phyloP scores from a whole-genome alignment of 805 yeast species.

The Starmerella floricola region DNA sequence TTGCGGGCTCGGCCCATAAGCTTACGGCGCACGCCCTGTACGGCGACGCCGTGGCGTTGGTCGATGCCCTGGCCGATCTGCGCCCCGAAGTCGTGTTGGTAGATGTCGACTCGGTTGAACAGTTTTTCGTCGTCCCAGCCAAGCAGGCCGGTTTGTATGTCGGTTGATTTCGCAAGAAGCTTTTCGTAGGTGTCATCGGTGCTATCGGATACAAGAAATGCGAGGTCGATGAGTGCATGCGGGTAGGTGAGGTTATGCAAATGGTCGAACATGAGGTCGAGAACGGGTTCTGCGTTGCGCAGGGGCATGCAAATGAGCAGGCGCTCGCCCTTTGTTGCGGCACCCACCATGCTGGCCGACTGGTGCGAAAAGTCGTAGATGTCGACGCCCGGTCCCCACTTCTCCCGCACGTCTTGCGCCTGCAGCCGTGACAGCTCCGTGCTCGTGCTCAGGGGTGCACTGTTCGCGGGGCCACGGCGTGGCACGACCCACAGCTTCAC shows the following conservation, averaged over 20 bases:
- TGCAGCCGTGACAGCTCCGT: not conserved
- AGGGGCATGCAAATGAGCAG: conserved; percentile 77
- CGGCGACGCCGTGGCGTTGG: conserved; percentile 90
- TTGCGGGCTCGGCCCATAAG: conserved; percentile 93
- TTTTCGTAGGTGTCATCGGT: conserved; percentile 53
- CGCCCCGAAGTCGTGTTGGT: conserved; percentile 88
- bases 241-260: conserved; percentile 62
- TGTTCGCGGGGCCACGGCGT: not conserved
- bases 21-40: conserved; percentile 90
- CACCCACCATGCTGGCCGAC: conserved; percentile 9
- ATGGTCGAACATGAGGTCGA: conserved; percentile 77
- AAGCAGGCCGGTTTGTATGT: conserved; percentile 42
- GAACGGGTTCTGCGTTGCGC: conserved; percentile 78
- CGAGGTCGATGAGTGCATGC: conserved; percentile 63
- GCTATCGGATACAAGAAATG: conserved; percentile 80
- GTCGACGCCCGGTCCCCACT: conserved; percentile 33
- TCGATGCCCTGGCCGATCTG: conserved; percentile 82
- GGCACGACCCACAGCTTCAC: conserved; percentile 8
- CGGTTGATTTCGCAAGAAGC: conserved; percentile 33
- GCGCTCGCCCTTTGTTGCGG: conserved; percentile 46
- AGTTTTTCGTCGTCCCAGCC: conserved; percentile 30
- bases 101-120: conserved; percentile 69
- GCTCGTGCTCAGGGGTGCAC: not conserved
- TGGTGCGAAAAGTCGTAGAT: conserved; percentile 47
- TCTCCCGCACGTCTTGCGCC: not conserved